Percentiles rank a stretch among this genome's conserved stretches.
Evolutionary conservation across 345 rosid genomes (phyloP).

Genomic region (Populus ilicifolia): DNA sequence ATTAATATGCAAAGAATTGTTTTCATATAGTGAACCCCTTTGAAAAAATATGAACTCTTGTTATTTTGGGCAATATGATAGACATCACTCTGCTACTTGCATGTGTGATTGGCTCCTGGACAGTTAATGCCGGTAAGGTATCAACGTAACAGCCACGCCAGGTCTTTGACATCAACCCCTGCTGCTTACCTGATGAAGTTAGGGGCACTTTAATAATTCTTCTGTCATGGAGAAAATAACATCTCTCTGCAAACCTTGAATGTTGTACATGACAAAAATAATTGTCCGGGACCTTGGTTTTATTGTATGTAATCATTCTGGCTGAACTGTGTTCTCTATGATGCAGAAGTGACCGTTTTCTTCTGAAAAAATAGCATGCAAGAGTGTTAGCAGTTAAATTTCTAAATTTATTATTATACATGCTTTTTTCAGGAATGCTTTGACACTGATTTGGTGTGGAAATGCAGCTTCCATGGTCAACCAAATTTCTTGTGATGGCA

Average conservation of each 20-base stretch:
- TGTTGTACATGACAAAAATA: not conserved
- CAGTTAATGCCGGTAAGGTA: not conserved
- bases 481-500: conserved; percentile 59
- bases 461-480: conserved; percentile 94
- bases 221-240: not conserved
- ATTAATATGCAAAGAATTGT: too few species aligned
- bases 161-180: not conserved
- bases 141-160: not conserved
- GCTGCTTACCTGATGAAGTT: not conserved
- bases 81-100: not conserved
- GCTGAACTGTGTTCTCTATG: not conserved
- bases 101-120: not conserved
- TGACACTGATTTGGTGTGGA: conserved; percentile 42
- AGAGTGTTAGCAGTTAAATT: not conserved
- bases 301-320: not conserved
- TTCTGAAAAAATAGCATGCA: not conserved
- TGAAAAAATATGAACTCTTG: too few species aligned
- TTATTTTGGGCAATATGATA: too few species aligned
- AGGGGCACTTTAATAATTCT: not conserved
- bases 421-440: conserved; percentile 27
- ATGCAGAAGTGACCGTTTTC: not conserved
- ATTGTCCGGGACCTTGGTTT: not conserved
- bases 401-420: conserved; percentile 16
- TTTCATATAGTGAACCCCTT: too few species aligned
- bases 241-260: not conserved